Evolutionary conservation across 2,329 filamentous ascomycete genomes (phyloP), one percentile per base, ranked within the genome.

Genomic region (Sporothrix variecibatus): DNA sequence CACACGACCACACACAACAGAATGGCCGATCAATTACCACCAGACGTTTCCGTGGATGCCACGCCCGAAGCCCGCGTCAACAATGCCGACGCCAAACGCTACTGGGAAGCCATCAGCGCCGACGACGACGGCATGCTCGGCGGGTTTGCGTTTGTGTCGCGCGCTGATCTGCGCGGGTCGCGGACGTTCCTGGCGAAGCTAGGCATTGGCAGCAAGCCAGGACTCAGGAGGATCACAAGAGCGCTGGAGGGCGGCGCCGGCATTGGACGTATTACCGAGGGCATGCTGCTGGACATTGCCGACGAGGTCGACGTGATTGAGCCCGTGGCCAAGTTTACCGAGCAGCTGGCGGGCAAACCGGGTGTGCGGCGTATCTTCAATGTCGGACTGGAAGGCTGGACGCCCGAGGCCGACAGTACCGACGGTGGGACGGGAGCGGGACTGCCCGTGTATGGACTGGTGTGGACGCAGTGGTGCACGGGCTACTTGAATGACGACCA

Each of bases 391-490:
- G 92, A 97, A 81, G 86, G 88, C 38, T 97, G 93, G 93, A 74
- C 78, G 12, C 85, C 87, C 0, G 83, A 78, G 0, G 78, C 20
- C 12, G 11, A 49, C 46, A 62, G 67, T 20, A 28, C 49, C 1
- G 70, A 34, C 0, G 82, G 78, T 0, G 79, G 82, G 1, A 84
- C 80, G 11, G 78, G 82, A 9, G 7, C 8, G 1, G 67, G 26
- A 20, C 67, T 53, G 46, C 40, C 15, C 20, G 81, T 83, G 68
- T 98, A 98, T 82, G 92, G 95, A 80, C 81, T 97, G 64, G 90
- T 98, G 75, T 97, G 94, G 93, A 92, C 89, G 71, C 95, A 98
- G 82, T 97, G 95, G 94, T 98, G 94, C 81, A 82, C 95, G 8
- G 92, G 93, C 31, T 92, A 98, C 81, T 84, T 97, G 72, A 94